phyloP scores from a whole-genome alignment of 352 stramenopile genomes.

The Globisporangium perplexum region DNA sequence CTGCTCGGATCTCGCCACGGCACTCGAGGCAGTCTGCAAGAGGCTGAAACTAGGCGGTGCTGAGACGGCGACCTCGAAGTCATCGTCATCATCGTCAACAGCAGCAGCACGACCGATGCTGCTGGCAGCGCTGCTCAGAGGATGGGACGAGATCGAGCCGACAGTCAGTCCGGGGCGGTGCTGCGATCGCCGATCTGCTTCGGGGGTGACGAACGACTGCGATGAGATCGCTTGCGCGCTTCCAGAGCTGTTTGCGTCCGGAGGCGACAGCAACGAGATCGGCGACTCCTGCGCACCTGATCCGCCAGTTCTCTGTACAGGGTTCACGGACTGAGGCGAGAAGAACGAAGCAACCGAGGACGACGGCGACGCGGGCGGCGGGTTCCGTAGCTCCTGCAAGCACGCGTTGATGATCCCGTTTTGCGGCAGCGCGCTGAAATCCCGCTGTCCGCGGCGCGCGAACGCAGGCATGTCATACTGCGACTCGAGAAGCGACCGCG shows the following conservation, averaged over 20 bases:
- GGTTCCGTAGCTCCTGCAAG: conserved; percentile 38
- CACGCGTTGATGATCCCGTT: conserved; percentile 61
- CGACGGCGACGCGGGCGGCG: conserved; percentile 1
- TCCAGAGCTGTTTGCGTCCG: background rate
- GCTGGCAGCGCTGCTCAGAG: background rate
- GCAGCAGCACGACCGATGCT: background rate
- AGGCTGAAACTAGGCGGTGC: conserved; percentile 12
- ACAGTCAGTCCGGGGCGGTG: background rate
- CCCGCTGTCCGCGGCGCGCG: conserved; percentile 25
- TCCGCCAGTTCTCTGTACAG: background rate
- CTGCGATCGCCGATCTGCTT: background rate
- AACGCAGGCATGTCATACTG: conserved; percentile 25
- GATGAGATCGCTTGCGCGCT: background rate
- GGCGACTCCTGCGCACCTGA: conserved; percentile 6
- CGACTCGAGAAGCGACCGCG: conserved; percentile 58
- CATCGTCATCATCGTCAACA: conserved; percentile 6
- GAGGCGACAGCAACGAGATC: conserved; percentile 11
- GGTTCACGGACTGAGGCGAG: conserved; percentile 9
- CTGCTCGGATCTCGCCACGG: background rate
- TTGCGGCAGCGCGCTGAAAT: conserved; percentile 34
- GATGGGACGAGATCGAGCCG: background rate
- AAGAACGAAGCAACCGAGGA: conserved; percentile 4
- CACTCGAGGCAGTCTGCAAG: background rate
- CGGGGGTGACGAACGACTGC: background rate
- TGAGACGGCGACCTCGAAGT: conserved; percentile 7